phyloP scores from a whole-genome alignment of 2,329 filamentous ascomycete species.

The Clonostachys solani region DNA sequence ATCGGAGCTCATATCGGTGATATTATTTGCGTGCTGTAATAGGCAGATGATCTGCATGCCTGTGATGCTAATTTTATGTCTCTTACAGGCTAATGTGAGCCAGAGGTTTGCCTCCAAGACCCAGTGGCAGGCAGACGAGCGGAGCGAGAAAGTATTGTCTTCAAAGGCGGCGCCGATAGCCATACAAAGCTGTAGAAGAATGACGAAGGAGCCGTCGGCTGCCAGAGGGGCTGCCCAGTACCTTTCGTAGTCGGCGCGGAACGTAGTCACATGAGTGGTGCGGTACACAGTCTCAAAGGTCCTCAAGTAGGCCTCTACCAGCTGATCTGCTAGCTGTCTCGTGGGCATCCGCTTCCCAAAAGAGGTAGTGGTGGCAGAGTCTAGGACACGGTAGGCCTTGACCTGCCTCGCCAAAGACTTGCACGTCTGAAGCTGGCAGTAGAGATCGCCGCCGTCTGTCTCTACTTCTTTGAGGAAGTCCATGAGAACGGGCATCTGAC shows the following conservation, averaged over 20 bases:
- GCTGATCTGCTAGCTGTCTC: slow-evolving; percentile 35
- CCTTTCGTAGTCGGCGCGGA: slow-evolving; percentile 45
- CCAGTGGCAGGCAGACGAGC: slow-evolving; percentile 40
- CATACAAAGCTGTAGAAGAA: slow-evolving; percentile 50
- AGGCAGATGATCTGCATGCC: slow-evolving; percentile 49
- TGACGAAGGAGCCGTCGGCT: slow-evolving; percentile 36
- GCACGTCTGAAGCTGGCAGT: no score
- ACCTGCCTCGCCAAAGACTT: no score
- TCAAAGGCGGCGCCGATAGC: slow-evolving; percentile 44
- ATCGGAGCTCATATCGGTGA: slow-evolving; percentile 41
- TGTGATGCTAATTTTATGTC: slow-evolving; percentile 40
- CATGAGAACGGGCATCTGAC: no score
- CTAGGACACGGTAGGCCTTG: no score
- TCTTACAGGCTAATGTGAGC: slow-evolving; percentile 40
- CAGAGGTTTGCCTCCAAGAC: slow-evolving; percentile 48
- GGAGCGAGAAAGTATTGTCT: slow-evolving; percentile 37
- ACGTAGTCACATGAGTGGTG: slow-evolving; percentile 53
- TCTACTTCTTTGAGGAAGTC: no score
- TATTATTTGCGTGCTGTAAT: slow-evolving; percentile 42
- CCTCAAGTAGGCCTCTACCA: slow-evolving; percentile 50
- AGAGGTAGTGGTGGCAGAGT: no score
- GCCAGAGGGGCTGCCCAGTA: slow-evolving; percentile 41
- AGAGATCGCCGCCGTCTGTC: no score
- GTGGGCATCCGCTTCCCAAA: no score
- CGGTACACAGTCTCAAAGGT: slow-evolving; percentile 53